A percentile compares a stretch with the other conserved stretches of the same genome.
Evolutionary conservation across 495 filamentous ascomycete species (phyloP).

Genomic region (Trypethelium eluteriae): DNA sequence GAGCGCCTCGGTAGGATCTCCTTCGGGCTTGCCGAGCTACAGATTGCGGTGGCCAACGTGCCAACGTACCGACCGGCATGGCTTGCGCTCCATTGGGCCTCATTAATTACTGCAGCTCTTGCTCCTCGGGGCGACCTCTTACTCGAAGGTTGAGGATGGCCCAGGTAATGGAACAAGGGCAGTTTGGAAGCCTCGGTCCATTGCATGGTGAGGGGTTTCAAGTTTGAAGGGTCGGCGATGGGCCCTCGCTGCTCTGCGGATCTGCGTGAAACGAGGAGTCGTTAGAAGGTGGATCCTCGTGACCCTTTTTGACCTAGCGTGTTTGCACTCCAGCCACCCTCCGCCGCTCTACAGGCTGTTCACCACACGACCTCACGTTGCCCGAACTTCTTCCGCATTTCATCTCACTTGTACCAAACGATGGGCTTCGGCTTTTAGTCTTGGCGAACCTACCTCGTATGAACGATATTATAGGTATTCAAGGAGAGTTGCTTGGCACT

Average conservation of each 20-base stretch:
- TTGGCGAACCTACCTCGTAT: too few species aligned
- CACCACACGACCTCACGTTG: too few species aligned
- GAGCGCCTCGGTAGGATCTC: neutral
- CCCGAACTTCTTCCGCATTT: too few species aligned
- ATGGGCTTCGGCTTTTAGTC: too few species aligned
- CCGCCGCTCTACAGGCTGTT: too few species aligned
- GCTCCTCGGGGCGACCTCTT: neutral
- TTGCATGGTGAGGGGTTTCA: constrained; percentile 11
- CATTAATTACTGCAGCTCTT: neutral
- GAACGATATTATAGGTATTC: too few species aligned
- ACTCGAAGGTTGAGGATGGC: neutral
- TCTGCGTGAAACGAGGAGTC: constrained; percentile 9
- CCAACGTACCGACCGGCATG: too few species aligned
- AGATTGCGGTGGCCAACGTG: neutral
- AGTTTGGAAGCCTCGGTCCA: constrained; percentile 10
- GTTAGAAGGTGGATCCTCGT: too few species aligned
- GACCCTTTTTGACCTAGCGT: neutral
- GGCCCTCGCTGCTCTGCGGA: neutral
- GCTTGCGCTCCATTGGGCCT: neutral
- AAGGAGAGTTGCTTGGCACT: too few species aligned
- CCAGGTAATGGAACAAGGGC: constrained; percentile 11
- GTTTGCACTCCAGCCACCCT: neutral
- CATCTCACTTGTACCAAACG: too few species aligned
- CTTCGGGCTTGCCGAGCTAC: neutral
- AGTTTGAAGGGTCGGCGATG: neutral